Evolutionary conservation across 345 rosid species (phyloP).

Genomic region (Clausena lansium): DNA sequence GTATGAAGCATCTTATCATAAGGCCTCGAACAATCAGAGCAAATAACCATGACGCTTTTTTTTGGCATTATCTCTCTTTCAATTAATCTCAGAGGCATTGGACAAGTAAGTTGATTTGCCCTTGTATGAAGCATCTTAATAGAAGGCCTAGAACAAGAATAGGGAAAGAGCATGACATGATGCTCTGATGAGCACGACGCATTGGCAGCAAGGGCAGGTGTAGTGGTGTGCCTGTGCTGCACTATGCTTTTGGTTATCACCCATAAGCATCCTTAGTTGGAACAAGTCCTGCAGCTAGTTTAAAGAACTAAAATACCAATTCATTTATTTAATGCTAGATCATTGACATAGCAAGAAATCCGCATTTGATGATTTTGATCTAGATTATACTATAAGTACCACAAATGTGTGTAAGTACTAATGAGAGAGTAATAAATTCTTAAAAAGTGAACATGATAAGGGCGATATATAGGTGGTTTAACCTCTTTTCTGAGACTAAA

Average conservation of each 20-base stretch:
- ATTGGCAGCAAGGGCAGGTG: not conserved
- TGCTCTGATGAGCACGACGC: not conserved
- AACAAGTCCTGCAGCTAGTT: not conserved
- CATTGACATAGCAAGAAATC: not conserved
- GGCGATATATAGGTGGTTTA: not conserved
- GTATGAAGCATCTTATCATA: not conserved
- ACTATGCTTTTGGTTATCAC: not conserved
- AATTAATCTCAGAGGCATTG: not conserved
- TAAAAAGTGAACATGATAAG: not conserved
- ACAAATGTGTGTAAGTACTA: not conserved
- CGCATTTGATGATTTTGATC: not conserved
- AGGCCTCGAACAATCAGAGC: not conserved
- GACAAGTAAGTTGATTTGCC: not conserved
- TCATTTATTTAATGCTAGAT: not conserved
- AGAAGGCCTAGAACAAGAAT: not conserved
- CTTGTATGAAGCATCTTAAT: not conserved
- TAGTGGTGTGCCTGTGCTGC: not conserved
- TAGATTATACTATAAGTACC: not conserved
- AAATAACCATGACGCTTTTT: not conserved
- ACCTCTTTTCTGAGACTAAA: not conserved
- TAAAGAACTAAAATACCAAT: not conserved
- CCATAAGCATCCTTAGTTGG: not conserved
- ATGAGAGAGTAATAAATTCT: not conserved
- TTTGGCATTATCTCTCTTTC: not conserved
- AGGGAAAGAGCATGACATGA: not conserved